These are phyloP conservation scores for Termitomyces sp. DNA, from an alignment of 1,284 basidiomycete genomes.

Conservation along the genomic window DNA sequence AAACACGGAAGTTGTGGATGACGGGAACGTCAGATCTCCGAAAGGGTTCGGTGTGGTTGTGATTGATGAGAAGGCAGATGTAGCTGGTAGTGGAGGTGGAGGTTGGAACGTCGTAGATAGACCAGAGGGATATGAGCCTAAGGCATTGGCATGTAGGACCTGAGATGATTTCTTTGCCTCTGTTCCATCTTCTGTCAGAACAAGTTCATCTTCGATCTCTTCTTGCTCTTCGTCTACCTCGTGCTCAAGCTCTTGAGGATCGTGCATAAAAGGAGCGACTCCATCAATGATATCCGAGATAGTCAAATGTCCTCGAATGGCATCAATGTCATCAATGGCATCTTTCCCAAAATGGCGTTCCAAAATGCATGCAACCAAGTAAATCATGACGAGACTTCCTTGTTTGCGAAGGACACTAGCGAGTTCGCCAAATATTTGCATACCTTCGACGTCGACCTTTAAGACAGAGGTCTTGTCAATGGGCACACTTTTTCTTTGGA, in stretches of 20 bases:
- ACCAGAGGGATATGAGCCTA: conserved; percentile 12
- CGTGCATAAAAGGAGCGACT: conserved; percentile 27
- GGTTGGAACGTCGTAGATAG: conserved; percentile 8
- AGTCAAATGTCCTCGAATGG: conserved; percentile 55
- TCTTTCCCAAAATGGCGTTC: conserved; percentile 69
- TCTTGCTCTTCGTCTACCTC: conserved; percentile 19
- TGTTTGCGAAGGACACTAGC: conserved; percentile 50
- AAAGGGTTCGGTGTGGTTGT: conserved; percentile 28
- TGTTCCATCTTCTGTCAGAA: conserved; percentile 11
- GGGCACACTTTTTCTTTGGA: conserved; percentile 77
- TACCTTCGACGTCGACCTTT: conserved; percentile 57
- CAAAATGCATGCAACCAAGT: conserved; percentile 70
- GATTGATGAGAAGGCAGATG: conserved; percentile 38
- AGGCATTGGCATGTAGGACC: conserved; percentile 4
- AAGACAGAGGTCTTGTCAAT: conserved; percentile 62
- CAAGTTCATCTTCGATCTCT: conserved; percentile 21
- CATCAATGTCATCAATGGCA: conserved; percentile 71
- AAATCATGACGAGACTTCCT: conserved; percentile 64
- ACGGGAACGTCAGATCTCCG: conserved; percentile 15
- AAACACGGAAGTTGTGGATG: conserved; percentile 14
- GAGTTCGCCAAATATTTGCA: conserved; percentile 62
- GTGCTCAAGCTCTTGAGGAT: conserved; percentile 5
- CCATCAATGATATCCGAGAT: conserved; percentile 81
- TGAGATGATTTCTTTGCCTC: conserved; percentile 8
- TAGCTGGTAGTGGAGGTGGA: conserved; percentile 15